These are phyloP conservation scores for Marasmius sp. DNA, from an alignment of 1,284 basidiomycete genomes.

Conservation along the genomic window DNA sequence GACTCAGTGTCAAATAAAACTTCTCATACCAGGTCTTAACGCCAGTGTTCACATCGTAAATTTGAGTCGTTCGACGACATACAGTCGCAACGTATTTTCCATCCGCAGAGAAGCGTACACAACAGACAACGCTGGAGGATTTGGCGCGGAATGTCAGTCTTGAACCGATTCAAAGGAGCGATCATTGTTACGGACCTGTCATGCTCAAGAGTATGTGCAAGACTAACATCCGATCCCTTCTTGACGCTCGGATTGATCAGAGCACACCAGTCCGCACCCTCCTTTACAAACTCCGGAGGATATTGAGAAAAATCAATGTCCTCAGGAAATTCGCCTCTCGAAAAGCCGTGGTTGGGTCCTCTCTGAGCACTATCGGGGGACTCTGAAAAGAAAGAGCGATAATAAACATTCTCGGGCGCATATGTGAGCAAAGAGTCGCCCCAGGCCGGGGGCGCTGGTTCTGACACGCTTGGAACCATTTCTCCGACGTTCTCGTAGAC, in stretches of 20 bases:
- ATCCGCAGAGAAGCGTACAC: slow-evolving; percentile 81
- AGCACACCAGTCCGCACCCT: slow-evolving; percentile 90
- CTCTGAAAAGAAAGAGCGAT: too few species aligned
- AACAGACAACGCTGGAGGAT: slow-evolving; percentile 67
- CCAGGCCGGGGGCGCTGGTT: too few species aligned
- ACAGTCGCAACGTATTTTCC: slow-evolving; percentile 79
- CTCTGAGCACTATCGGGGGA: too few species aligned
- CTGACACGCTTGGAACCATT: too few species aligned
- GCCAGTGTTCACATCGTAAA: slow-evolving; percentile 76
- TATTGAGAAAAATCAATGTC: slow-evolving; percentile 47
- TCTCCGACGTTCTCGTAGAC: too few species aligned
- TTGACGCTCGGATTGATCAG: slow-evolving; percentile 82
- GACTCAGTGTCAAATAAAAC: too few species aligned
- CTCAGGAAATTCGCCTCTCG: slow-evolving; percentile 36
- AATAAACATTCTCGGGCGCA: too few species aligned
- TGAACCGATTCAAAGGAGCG: background rate
- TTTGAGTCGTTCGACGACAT: slow-evolving; percentile 75
- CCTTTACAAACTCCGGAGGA: slow-evolving; percentile 50
- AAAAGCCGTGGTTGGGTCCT: too few species aligned
- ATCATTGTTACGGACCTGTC: slow-evolving; percentile 76
- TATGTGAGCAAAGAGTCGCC: too few species aligned
- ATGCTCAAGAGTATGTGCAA: slow-evolving; percentile 82
- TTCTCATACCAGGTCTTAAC: too few species aligned
- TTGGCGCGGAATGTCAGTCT: background rate
- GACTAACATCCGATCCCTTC: slow-evolving; percentile 72